Percentiles rank a stretch among this genome's conserved stretches.
These are phyloP conservation scores for Termitomyces sp. DNA, from an alignment of 768 basidiomycete species.

Conservation along the genomic window DNA sequence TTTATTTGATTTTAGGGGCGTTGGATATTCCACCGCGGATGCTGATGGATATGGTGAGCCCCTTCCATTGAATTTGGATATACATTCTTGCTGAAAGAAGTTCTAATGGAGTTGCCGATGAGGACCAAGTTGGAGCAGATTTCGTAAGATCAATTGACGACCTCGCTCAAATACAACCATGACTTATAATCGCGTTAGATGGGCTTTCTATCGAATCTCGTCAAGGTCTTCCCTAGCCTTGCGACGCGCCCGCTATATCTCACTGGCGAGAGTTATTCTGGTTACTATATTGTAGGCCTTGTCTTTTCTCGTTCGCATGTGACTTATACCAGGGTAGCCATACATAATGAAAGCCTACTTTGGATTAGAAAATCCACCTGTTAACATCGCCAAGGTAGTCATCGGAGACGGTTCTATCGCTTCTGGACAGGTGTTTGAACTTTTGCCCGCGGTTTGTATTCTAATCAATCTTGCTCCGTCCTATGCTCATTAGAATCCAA, in stretches of 20 bases:
- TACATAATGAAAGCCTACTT: conserved; percentile 76
- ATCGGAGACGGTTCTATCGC: conserved; percentile 67
- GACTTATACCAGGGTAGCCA: conserved; percentile 37
- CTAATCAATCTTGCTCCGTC: background rate
- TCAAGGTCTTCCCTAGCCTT: conserved; percentile 70
- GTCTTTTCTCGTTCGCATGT: background rate
- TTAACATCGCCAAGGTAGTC: conserved; percentile 60
- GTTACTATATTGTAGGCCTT: conserved; percentile 58
- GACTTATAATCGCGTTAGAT: conserved; percentile 35
- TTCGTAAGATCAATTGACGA: conserved; percentile 34
- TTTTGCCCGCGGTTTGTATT: conserved; percentile 49
- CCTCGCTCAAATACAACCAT: conserved; percentile 1
- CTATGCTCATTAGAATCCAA: background rate
- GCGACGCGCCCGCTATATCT: conserved; percentile 62
- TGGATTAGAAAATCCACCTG: conserved; percentile 55
- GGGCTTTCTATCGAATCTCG: conserved; percentile 66
- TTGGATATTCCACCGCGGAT: conserved; percentile 63
- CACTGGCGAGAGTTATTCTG: conserved; percentile 74
- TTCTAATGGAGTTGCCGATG: conserved; percentile 39
- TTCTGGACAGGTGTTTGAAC: conserved; percentile 42
- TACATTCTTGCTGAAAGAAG: background rate
- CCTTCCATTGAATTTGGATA: background rate
- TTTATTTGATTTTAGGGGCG: conserved; percentile 34
- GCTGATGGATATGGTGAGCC: conserved; percentile 51
- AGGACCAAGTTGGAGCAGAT: conserved; percentile 60